A percentile compares a stretch with the other conserved stretches of the same genome.
phyloP scores from a whole-genome alignment of 2,329 filamentous ascomycete species.

The Monilinia polystroma region DNA sequence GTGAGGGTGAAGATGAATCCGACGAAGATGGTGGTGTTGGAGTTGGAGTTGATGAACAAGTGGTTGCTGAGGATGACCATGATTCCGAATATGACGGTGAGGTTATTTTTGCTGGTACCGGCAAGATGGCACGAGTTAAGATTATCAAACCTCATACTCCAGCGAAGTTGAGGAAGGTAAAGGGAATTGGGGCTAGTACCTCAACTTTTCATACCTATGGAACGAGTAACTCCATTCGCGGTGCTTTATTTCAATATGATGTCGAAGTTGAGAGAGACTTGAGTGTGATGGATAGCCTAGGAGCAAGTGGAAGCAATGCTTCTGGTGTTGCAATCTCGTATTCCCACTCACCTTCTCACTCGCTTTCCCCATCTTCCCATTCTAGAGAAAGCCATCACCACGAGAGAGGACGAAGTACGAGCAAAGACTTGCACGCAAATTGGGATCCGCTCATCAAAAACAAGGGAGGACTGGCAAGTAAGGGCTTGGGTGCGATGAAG shows the following conservation, averaged over 20 bases:
- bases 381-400: background rate
- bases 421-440: background rate
- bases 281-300: background rate
- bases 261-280: background rate
- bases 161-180: background rate
- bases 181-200: background rate
- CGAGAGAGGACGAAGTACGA: background rate
- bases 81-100: background rate
- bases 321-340: background rate
- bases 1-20: background rate
- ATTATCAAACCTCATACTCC: slow-evolving; percentile 1
- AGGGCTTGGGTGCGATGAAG: background rate
- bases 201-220: background rate
- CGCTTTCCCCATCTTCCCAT: too few relatives aligned
- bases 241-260: background rate
- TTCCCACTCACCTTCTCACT: background rate
- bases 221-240: background rate
- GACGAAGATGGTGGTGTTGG: background rate
- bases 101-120: background rate
- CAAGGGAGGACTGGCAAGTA: background rate
- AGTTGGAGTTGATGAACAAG: background rate
- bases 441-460: background rate
- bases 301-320: background rate
- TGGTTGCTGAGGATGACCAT: background rate
- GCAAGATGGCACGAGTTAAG: background rate